Conservation (phyloP, 352 stramenopile genomes). For the Globisporangium viniferum region DNA sequence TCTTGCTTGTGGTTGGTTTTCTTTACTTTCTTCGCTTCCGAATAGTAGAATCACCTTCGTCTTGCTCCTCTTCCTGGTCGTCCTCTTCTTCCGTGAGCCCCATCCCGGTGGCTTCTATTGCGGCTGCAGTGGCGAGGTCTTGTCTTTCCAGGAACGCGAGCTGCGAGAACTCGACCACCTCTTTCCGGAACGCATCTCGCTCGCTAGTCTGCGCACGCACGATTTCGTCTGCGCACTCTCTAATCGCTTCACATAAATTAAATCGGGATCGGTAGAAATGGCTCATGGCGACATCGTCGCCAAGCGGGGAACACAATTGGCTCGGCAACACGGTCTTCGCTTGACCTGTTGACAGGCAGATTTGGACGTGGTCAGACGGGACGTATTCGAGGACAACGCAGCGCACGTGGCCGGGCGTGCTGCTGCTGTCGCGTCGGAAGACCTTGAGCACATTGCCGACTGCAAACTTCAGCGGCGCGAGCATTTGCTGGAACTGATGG, state of each 20-base stretch:
- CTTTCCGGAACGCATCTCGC: conserved; percentile 55
- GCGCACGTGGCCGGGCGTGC: conserved; percentile 50
- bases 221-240: conserved; percentile 50
- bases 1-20: background rate
- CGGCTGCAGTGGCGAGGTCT: background rate
- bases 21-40: conserved; percentile 18
- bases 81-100: conserved; percentile 14
- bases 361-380: conserved; percentile 36
- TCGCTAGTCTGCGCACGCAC: conserved; percentile 45
- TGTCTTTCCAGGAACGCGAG: conserved; percentile 19
- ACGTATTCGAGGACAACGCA: conserved; percentile 57
- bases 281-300: conserved; percentile 66
- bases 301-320: conserved; percentile 60
- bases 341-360: conserved; percentile 62
- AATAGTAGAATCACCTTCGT: background rate
- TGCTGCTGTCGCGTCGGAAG: conserved; percentile 28
- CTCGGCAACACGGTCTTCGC: conserved; percentile 44
- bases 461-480: conserved; percentile 58
- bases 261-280: conserved; percentile 68
- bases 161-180: conserved; percentile 54
- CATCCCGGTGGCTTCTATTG: conserved; percentile 5
- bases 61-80: background rate
- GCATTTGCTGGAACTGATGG: conserved; percentile 48
- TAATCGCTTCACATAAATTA: conserved; percentile 63
- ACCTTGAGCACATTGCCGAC: conserved; percentile 72